Evolutionary conservation across 2,329 filamentous ascomycete genomes (phyloP).

Genomic region (Clonostachys byssicola): DNA sequence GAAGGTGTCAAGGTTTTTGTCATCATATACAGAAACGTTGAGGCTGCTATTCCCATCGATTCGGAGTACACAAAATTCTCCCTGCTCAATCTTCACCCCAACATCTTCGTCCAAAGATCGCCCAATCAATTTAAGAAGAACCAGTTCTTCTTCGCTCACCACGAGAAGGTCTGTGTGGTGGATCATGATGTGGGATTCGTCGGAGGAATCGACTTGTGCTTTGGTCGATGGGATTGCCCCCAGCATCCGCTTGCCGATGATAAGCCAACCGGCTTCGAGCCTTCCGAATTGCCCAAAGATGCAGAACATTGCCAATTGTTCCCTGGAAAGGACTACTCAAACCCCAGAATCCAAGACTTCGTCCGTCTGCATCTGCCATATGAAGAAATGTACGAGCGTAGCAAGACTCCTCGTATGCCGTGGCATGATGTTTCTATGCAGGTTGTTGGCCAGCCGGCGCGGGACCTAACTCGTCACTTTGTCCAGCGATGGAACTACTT

Average conservation of each 20-base stretch:
- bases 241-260: conserved; percentile 90
- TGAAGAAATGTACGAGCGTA: conserved; percentile 97
- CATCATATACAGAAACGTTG: conserved; percentile 96
- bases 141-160: conserved; percentile 98
- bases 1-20: conserved; percentile 98
- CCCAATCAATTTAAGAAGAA: conserved; percentile 98
- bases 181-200: conserved; percentile 96
- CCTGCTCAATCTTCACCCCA: conserved; percentile 88
- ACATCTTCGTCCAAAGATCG: conserved; percentile 92
- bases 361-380: conserved; percentile 91
- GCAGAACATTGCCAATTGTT: conserved; percentile 93
- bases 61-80: conserved; percentile 98
- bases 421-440: conserved; percentile 99
- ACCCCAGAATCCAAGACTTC: conserved; percentile 92
- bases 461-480: conserved; percentile 92
- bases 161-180: conserved; percentile 96
- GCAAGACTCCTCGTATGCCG: conserved; percentile 86
- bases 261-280: conserved; percentile 91
- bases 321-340: conserved; percentile 98
- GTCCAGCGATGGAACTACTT: conserved; percentile 98
- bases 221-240: conserved; percentile 95
- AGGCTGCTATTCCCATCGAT: conserved; percentile 94
- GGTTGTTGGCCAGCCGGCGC: conserved; percentile 89
- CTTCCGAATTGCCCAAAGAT: conserved; percentile 70
- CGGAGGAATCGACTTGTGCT: conserved; percentile 93